phyloP scores from a whole-genome alignment of 2,329 filamentous ascomycete genomes.

The Pseudogymnoascus sp. region DNA sequence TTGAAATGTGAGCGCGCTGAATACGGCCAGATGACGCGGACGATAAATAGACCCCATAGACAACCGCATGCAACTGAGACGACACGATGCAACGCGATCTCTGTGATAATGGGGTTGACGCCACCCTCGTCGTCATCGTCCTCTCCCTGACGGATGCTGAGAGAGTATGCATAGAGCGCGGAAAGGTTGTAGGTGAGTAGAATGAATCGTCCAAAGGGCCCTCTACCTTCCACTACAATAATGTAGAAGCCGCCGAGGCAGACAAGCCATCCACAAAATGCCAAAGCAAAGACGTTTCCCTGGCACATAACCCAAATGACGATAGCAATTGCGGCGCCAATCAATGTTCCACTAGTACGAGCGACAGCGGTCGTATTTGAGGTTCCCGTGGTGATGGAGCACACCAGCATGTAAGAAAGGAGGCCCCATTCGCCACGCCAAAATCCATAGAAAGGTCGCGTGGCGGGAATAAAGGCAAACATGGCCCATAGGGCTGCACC shows the following conservation, averaged over 20 bases:
- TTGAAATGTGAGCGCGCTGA: conserved; percentile 83
- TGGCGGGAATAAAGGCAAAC: conserved; percentile 74
- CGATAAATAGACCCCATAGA: conserved; percentile 86
- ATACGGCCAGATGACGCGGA: conserved; percentile 86
- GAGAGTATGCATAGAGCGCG: conserved; percentile 86
- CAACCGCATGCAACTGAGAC: conserved; percentile 78
- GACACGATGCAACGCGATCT: conserved; percentile 83
- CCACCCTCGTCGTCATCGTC: conserved; percentile 87
- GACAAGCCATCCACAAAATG: conserved; percentile 74
- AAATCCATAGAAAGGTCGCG: conserved; percentile 70
- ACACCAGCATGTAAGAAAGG: conserved; percentile 95
- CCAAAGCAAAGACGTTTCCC: conserved; percentile 68
- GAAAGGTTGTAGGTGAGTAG: conserved; percentile 94
- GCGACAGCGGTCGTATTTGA: conserved; percentile 88
- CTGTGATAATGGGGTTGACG: conserved; percentile 71
- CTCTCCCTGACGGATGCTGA: conserved; percentile 71
- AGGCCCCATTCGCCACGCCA: conserved; percentile 98
- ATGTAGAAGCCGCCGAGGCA: conserved; percentile 82
- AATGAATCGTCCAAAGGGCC: conserved; percentile 86
- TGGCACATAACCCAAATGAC: conserved; percentile 69
- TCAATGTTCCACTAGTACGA: conserved; percentile 76
- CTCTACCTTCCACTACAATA: conserved; percentile 75
- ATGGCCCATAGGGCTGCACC: conserved; percentile 85
- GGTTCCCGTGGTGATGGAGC: conserved; percentile 93
- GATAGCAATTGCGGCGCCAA: conserved; percentile 71